Conservation (phyloP, 1,139 yeast genomes). For the Tardiomyces blankii region DNA sequence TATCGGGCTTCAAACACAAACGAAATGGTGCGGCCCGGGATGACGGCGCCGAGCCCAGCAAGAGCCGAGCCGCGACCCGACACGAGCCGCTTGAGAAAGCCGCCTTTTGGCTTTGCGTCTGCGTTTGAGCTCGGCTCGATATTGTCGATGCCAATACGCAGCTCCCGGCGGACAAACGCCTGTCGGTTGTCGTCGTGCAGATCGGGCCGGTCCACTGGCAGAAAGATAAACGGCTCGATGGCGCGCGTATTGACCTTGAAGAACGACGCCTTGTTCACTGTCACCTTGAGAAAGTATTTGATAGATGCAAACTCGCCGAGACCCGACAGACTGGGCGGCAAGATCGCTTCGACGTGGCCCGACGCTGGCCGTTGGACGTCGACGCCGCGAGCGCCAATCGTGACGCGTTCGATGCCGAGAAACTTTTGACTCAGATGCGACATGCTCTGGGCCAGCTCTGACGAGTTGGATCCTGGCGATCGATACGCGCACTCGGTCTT, state of each 20-base stretch:
- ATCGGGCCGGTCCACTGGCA: conserved; percentile 40
- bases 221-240: conserved; percentile 39
- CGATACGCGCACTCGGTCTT: conserved; percentile 37
- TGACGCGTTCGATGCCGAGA: background rate
- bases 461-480: background rate
- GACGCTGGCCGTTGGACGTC: conserved; percentile 18
- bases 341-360: conserved; percentile 32
- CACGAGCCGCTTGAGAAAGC: background rate
- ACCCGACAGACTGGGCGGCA: conserved; percentile 50
- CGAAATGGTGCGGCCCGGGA: conserved; percentile 4
- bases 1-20: conserved; percentile 19
- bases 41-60: background rate
- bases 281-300: conserved; percentile 45
- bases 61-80: background rate
- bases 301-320: conserved; percentile 37
- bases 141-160: conserved; percentile 8
- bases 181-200: conserved; percentile 14
- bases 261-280: conserved; percentile 45
- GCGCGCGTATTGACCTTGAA: conserved; percentile 40
- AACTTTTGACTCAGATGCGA: background rate
- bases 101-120: conserved; percentile 1
- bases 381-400: conserved; percentile 22
- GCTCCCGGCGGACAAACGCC: conserved; percentile 20
- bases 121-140: background rate
- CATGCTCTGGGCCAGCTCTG: background rate